Evolutionary conservation across 2,329 filamentous ascomycete genomes (phyloP).

Genomic region (Exutisphaerella laricina): DNA sequence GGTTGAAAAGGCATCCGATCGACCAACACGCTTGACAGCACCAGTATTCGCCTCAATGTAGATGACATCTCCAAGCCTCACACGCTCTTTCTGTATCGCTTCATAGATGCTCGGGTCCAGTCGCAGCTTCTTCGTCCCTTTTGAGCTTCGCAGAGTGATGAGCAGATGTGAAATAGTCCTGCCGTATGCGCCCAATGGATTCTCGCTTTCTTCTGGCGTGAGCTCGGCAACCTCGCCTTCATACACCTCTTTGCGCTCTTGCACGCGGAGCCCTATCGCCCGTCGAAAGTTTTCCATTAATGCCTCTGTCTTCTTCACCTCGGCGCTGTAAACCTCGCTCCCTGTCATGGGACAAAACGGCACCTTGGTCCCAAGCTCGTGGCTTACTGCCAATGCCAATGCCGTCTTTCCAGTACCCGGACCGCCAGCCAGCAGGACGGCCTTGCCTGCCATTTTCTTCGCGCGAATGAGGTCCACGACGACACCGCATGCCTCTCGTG

Average conservation of each 20-base stretch:
- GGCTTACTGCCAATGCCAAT: conserved; percentile 87
- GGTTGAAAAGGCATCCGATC: conserved; percentile 94
- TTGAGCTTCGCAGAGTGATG: conserved; percentile 90
- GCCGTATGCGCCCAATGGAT: conserved; percentile 92
- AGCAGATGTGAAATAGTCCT: conserved; percentile 95
- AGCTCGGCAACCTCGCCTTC: conserved; percentile 98
- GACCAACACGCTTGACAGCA: conserved; percentile 91
- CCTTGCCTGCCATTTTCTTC: conserved; percentile 96
- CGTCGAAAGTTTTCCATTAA: conserved; percentile 99
- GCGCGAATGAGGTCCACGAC: conserved; percentile 92
- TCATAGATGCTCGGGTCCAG: conserved; percentile 98
- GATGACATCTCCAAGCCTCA: conserved; percentile 92
- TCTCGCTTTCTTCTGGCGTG: conserved; percentile 95
- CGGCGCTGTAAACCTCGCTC: conserved; percentile 94
- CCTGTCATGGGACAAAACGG: conserved; percentile 98
- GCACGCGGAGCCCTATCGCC: conserved; percentile 92
- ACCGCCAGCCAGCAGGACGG: conserved; percentile 86
- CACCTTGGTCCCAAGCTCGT: conserved; percentile 96
- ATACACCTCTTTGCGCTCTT: conserved; percentile 98
- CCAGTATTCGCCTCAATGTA: conserved; percentile 99
- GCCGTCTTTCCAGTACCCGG: conserved; percentile 97
- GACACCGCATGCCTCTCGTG: conserved; percentile 93
- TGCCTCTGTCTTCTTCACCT: conserved; percentile 99
- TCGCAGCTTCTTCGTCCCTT: conserved; percentile 95
- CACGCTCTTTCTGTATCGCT: conserved; percentile 96